Evolutionary conservation across 1,284 basidiomycete species (phyloP), one percentile per base, ranked within the genome.

Genomic region (Ceratobasidium sp.): DNA sequence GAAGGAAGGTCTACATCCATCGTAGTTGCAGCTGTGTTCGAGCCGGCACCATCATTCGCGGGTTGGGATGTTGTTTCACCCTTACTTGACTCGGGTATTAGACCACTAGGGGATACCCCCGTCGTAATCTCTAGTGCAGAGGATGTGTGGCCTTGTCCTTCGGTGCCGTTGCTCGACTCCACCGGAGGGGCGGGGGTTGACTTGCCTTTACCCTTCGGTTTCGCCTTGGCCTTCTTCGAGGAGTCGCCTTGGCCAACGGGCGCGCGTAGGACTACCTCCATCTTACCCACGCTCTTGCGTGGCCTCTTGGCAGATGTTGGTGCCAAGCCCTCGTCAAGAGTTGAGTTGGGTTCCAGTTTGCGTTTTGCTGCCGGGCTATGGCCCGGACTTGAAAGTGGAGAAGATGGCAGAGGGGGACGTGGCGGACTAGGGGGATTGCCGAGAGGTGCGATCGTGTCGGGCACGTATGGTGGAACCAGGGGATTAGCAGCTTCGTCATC

Each of bases 331-430:
- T 53, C 38, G 2, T 72, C 61, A 28, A 36, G 36, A 7, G 25
- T 33, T 11, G 58, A 42, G 12, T 33, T n/a, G 30, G 46, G 46
- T n/a, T 56, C 54, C 16, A 23, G 21, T 51, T 60, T 59, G 44
- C 67, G 67, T 44, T 71, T 71, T 5, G 58, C 21, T n/a, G 18
- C 53, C 28, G 67, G 67, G 25, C 67, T 71, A 42, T 28, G 67
- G 23, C 67, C 67, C 21, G 46, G 54, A n/a, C 56, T 60, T 16
- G 67, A 60, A 8, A 71, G 51, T 7, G 67, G 67, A 9, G 67
- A 71, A n/a, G 67, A 71, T 21, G 67, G 44, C 14, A 8, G 8
- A 12, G 33, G 33, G 33, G 38, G 14, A 7, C 7, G 36, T 23
- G 54, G 18, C 6, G 16, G 30, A 12, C 33, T 18, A 23, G 53